Evolutionary conservation across 2,329 filamentous ascomycete species (phyloP).

Genomic region (Aspergillus alliaceus): DNA sequence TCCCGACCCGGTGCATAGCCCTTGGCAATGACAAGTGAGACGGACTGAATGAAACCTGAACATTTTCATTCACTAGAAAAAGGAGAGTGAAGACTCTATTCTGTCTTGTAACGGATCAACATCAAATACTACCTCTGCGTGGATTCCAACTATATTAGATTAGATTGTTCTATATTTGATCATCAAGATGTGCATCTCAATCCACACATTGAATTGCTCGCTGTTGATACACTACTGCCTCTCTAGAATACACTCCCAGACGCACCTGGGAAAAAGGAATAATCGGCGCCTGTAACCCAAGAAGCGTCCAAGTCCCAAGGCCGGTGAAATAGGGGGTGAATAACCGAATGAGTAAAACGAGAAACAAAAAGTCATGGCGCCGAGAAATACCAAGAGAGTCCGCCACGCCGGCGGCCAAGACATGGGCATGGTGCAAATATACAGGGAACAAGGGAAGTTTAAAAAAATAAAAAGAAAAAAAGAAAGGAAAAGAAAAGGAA

Average conservation of each 20-base stretch:
- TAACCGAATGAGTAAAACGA: slow-evolving; percentile 9
- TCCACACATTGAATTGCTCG: slow-evolving; percentile 1
- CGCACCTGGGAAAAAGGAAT: slow-evolving; percentile 1
- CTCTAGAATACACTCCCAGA: slow-evolving; percentile 14
- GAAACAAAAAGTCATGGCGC: slow-evolving; percentile 28
- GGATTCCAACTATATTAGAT: too few species aligned
- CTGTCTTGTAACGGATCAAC: too few species aligned
- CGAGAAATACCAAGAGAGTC: slow-evolving; percentile 33
- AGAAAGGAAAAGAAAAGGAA: slow-evolving; percentile 9
- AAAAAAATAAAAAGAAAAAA: slow-evolving; percentile 2
- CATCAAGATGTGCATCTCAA: slow-evolving; percentile 5
- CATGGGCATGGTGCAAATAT: slow-evolving; percentile 34
- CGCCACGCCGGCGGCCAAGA: slow-evolving; percentile 28
- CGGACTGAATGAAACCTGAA: not conserved
- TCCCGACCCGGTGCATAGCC: too few species aligned
- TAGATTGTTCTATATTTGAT: too few species aligned
- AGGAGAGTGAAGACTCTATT: too few species aligned
- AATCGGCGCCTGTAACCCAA: not conserved
- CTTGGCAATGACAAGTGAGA: too few species aligned
- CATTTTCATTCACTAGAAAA: too few species aligned
- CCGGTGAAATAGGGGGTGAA: slow-evolving; percentile 6
- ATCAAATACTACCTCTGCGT: too few species aligned
- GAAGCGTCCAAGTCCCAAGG: slow-evolving; percentile 1
- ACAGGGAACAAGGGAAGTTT: slow-evolving; percentile 17
- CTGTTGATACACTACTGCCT: slow-evolving; percentile 3